Evolutionary conservation across 2,329 filamentous ascomycete genomes (phyloP), one percentile per base, ranked within the genome.

Genomic region (Colletotrichum karsti): DNA sequence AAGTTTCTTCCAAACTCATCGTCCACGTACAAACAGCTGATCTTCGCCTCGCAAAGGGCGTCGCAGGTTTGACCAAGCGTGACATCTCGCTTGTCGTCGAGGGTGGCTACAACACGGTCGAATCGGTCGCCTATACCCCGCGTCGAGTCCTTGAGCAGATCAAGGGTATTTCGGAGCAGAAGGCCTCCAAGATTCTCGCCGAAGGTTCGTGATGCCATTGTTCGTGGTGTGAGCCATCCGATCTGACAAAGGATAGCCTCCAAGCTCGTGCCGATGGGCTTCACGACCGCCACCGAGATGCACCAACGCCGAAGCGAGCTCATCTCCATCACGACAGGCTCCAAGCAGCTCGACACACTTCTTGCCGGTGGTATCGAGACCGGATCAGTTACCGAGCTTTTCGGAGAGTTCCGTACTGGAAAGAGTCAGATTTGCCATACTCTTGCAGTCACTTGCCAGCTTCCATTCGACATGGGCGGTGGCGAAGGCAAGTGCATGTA

Each of bases 351-450:
- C 9, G 96, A 99, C 77, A 98, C 96, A 13, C 85, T 99, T 22
- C 88, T 99, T 15, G 96, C 95, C 30, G 96, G 96, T 74, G 96
- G 96, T 66, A 89, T 99, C 56, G 97, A 99, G 81, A 99, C 96
- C 0, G 97, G 97, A 48, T 98, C 95, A 8, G 97, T 99, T 60
- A 99, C 97, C 0, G 97, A 99, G 81, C 91, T 99, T 4, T 99
- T 99, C 77, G 96, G 96, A 77, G 96, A 99, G 80, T 99, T 99
- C 77, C 89, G 96, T 74, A 99, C 96, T 0, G 97, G 96, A 79
- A 99, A 99, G 83, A 97, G 94, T 84, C 96, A 99, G 80, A 95
- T 99, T 65, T 99, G 96, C 75, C 97, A 99, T 79, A 99, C 96
- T 0, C 86, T 99, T n/a, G 96, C 97, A 1, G 96, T 99, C 30